phyloP scores from a whole-genome alignment of 208 protist species.

The Leptomonas pyrrhocoris region DNA sequence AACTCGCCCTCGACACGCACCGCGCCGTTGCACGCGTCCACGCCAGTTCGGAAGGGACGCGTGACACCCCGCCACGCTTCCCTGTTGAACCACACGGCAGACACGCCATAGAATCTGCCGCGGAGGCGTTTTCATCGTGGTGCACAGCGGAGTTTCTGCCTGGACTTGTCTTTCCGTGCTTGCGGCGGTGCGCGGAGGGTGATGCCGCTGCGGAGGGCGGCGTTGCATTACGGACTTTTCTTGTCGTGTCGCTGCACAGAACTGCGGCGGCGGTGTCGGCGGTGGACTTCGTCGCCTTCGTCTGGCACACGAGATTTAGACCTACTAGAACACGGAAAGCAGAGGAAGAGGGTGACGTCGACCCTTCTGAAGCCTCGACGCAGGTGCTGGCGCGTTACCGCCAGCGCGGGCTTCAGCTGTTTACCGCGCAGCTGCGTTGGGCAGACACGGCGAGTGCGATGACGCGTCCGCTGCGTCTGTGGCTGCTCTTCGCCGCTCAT shows the following conservation, averaged over 20 bases:
- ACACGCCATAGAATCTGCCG: conserved; percentile 7
- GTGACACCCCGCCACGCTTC: background rate
- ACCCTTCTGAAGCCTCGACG: background rate
- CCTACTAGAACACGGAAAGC: background rate
- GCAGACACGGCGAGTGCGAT: background rate
- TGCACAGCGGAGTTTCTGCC: conserved; percentile 14
- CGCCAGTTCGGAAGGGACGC: background rate
- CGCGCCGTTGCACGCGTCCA: background rate
- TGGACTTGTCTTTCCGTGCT: conserved; percentile 3
- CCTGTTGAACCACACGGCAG: background rate
- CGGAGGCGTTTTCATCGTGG: conserved; percentile 17
- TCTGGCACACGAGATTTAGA: conserved; percentile 15
- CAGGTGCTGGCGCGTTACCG: background rate
- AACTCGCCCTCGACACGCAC: conserved; percentile 49
- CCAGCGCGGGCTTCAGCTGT: conserved; percentile 14
- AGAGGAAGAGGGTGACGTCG: background rate
- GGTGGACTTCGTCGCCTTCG: conserved; percentile 24
- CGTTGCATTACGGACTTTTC: background rate
- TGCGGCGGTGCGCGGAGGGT: conserved; percentile 9
- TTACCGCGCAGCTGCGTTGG: conserved; percentile 24
- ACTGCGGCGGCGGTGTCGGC: conserved; percentile 18
- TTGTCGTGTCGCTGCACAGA: background rate
- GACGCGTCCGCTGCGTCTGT: conserved; percentile 16
- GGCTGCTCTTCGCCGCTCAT: conserved; percentile 29
- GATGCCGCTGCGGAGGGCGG: background rate